Base-by-base conservation (phyloP, 1,284 basidiomycete species). In the Ceratobasidium sp. region DNA sequence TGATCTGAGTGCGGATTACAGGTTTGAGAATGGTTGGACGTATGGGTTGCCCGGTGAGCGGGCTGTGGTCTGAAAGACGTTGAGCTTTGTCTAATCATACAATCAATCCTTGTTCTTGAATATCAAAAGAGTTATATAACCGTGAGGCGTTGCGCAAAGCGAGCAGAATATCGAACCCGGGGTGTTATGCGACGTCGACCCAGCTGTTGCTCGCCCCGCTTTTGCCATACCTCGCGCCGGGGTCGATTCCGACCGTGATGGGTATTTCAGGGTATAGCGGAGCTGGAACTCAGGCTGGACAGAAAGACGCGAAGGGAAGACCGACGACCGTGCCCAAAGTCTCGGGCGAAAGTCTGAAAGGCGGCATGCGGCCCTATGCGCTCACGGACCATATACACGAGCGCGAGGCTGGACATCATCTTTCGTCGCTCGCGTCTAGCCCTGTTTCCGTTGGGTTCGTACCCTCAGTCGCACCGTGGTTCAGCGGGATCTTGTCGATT, bases 331-430 rank as follows among this genome's bases (percentile, higher is more conserved):
- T 93, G 15, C 93, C 97, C 66, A 99, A 99, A 86, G 91, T 98
- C 26, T 89, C 90, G 1, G 88, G 95, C 0, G 92, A 95, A 81
- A 92, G 90, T 80, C 90, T 99, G 5, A 87, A 86, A 0, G 94
- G 94, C 39, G 94, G 92, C 0, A 87, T 99, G 67, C 90, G 92
- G 53, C 93, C 97, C 0, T 99, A 99, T 86, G 82, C 95, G 0
- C 87, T 99, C 40, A 99, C 97, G 3, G 97, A 98, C 86, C 97
- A 99, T 86, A 98, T 99, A 83, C 97, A 99, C 88, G 97, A 99
- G 86, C 95, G 97, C 69, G 97, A 99, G 86, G 95, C 97, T 0
- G 91, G 91, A 1, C 87, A 88, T 79, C 97, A 98, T 85, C 91
- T 99, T 61, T 91, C 93, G 1, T 86, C 85, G 20, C 90, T 97